phyloP scores from a whole-genome alignment of 2,329 filamentous ascomycete species.

The Paecilomyces fulvus region DNA sequence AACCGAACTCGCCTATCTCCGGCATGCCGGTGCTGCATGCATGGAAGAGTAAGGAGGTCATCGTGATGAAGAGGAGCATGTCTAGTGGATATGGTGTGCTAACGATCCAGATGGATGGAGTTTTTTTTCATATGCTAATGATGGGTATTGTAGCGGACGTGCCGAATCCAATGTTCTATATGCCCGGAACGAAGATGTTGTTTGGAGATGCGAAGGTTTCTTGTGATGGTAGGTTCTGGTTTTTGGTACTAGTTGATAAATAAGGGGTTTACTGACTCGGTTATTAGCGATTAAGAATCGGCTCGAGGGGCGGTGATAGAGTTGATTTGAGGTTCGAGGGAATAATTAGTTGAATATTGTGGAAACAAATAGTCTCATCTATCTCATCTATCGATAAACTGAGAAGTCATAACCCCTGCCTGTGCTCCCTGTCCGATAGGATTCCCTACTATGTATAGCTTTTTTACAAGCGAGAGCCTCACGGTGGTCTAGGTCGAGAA shows the following conservation, averaged over 20 bases:
- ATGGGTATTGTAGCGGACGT: slow-evolving; percentile 60
- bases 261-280: not conserved
- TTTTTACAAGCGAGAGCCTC: too few relatives aligned
- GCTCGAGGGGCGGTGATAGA: slow-evolving; percentile 23
- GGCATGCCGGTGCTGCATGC: slow-evolving; percentile 89
- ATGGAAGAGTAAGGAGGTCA: slow-evolving; percentile 88
- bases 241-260: not conserved
- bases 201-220: slow-evolving; percentile 83
- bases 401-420: too few relatives aligned
- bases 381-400: too few relatives aligned
- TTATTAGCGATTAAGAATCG: slow-evolving; percentile 35
- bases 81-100: slow-evolving; percentile 71
- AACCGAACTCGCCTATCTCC: slow-evolving; percentile 74
- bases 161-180: slow-evolving; percentile 88
- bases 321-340: too few relatives aligned
- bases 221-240: slow-evolving; percentile 58
- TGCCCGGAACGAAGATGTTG: slow-evolving; percentile 81
- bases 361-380: too few relatives aligned
- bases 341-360: too few relatives aligned
- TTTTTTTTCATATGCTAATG: slow-evolving; percentile 88
- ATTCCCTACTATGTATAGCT: too few relatives aligned
- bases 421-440: too few relatives aligned
- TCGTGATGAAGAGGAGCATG: slow-evolving; percentile 91
- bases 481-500: too few relatives aligned
- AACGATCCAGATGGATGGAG: too few relatives aligned